Conservation (phyloP, 176 grass and related monocot genomes). For the Eragrostis nindensis region DNA sequence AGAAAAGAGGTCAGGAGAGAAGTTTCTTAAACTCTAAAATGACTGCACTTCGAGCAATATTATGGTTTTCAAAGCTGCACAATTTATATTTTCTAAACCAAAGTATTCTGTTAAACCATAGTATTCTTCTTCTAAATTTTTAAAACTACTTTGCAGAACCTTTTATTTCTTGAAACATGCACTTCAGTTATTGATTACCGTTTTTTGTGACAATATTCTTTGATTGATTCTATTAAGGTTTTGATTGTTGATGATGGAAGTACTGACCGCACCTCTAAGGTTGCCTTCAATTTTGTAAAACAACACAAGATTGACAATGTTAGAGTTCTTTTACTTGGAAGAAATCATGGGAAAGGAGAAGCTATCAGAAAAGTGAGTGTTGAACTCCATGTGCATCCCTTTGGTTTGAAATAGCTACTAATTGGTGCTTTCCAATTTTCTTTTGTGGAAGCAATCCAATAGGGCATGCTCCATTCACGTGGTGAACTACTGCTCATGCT, state of each 20-base stretch:
- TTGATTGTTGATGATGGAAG: constrained; percentile 98
- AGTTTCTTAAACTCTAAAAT: no score
- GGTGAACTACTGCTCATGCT: constrained; percentile 95
- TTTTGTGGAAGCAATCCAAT: constrained; percentile 63
- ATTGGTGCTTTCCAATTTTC: constrained; percentile 46
- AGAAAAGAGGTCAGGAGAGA: no score
- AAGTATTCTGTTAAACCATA: no score
- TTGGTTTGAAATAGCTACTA: constrained; percentile 21
- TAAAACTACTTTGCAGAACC: background rate
- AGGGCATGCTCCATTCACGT: constrained; percentile 98
- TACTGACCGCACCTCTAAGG: constrained; percentile 79
- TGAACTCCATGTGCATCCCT: background rate
- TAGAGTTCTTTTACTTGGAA: constrained; percentile 89
- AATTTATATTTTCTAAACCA: no score
- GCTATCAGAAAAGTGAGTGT: constrained; percentile 91
- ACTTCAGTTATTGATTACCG: background rate
- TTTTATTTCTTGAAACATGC: constrained; percentile 4
- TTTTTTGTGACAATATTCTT: background rate
- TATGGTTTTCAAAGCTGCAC: no score
- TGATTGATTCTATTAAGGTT: constrained; percentile 50
- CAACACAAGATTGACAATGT: constrained; percentile 85
- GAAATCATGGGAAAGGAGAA: constrained; percentile 99
- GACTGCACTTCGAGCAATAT: no score
- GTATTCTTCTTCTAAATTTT: no score
- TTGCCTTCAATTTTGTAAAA: constrained; percentile 73